Percentiles rank a stretch among this genome's conserved stretches.
These are phyloP conservation scores for Coniochaeta hoffmannii DNA, from an alignment of 2,329 filamentous ascomycete genomes.

Conservation along the genomic window DNA sequence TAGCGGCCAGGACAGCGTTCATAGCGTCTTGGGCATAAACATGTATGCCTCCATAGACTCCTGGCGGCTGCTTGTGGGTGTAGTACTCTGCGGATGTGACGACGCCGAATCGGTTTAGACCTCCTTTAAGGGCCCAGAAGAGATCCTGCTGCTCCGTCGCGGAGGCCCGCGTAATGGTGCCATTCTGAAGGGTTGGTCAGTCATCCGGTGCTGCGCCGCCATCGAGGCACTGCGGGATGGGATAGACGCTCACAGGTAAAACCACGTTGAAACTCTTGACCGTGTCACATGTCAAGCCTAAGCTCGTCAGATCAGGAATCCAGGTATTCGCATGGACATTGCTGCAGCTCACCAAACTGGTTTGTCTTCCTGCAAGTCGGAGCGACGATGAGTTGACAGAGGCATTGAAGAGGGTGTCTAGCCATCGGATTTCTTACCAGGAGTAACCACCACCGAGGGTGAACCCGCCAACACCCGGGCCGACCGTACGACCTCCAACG, in stretches of 20 bases:
- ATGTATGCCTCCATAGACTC: constrained; percentile 10
- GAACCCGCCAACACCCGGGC: constrained; percentile 18
- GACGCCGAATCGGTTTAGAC: constrained; percentile 17
- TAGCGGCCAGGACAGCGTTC: constrained; percentile 17
- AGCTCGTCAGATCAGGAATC: neutral
- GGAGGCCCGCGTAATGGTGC: constrained; percentile 16
- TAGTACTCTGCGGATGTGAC: constrained; percentile 16
- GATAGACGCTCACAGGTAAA: constrained; percentile 12
- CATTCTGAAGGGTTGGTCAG: constrained; percentile 10
- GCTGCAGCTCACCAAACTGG: constrained; percentile 12
- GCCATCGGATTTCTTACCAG: constrained; percentile 9
- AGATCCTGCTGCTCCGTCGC: constrained; percentile 10
- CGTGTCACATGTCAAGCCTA: constrained; percentile 16
- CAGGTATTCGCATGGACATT: neutral
- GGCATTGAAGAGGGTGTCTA: neutral
- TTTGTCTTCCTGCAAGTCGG: constrained; percentile 16
- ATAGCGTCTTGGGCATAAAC: constrained; percentile 9
- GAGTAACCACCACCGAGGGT: constrained; percentile 19
- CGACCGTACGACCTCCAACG: constrained; percentile 16
- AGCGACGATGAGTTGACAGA: neutral
- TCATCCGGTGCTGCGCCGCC: neutral
- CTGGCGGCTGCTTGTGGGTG: constrained; percentile 12
- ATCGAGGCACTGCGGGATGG: no score
- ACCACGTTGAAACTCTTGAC: constrained; percentile 16
- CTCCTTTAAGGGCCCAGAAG: constrained; percentile 19